These are phyloP conservation scores for Gamarada debralockiae DNA, from an alignment of 495 filamentous ascomycete genomes.

Conservation along the genomic window DNA sequence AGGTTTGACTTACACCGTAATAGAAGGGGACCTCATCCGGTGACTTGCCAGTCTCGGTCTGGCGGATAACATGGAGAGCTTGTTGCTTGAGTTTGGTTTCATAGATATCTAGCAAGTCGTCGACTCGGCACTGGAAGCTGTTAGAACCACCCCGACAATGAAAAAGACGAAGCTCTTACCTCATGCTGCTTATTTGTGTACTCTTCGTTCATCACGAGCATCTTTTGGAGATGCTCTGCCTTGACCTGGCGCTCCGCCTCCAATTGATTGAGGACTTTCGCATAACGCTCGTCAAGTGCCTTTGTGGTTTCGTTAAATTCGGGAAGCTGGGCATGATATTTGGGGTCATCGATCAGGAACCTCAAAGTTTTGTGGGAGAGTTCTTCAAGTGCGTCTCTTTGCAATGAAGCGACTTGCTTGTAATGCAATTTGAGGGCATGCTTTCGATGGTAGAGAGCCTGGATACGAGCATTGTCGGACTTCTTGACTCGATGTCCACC, in stretches of 20 bases:
- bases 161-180: conserved; percentile 17
- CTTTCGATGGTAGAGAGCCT: conserved; percentile 16
- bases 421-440: conserved; percentile 34
- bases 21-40: conserved; percentile 6
- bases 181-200: background rate
- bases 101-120: background rate
- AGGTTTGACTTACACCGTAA: conserved; percentile 7
- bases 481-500: conserved; percentile 23
- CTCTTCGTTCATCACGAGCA: background rate
- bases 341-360: conserved; percentile 36
- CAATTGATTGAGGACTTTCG: conserved; percentile 9
- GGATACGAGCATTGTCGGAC: conserved; percentile 16
- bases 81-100: conserved; percentile 10
- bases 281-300: conserved; percentile 13
- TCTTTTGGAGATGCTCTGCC: background rate
- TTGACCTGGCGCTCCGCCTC: background rate
- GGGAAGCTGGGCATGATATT: conserved; percentile 37
- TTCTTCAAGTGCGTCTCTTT: conserved; percentile 37
- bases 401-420: conserved; percentile 37
- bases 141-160: conserved; percentile 19
- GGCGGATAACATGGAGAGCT: conserved; percentile 5
- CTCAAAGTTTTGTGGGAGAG: conserved; percentile 38
- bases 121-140: conserved; percentile 2
- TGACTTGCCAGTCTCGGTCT: background rate
- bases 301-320: conserved; percentile 34